phyloP scores from a whole-genome alignment of 2,329 filamentous ascomycete species.

The Colletotrichum chrysophilum region DNA sequence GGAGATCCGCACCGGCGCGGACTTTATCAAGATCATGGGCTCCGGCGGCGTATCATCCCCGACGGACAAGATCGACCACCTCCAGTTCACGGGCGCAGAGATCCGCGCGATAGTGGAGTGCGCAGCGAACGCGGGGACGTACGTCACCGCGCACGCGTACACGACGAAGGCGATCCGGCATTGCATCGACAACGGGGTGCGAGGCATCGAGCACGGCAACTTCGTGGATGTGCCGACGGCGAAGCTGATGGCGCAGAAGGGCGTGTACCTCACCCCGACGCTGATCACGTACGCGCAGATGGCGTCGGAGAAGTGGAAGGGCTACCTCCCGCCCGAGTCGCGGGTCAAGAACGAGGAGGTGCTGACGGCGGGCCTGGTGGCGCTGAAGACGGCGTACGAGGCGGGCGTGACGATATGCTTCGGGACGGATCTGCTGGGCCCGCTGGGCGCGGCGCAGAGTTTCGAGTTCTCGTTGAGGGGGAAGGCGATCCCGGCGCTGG shows the following conservation, averaged over 20 bases:
- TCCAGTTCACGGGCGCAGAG: constrained; percentile 63
- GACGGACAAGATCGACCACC: constrained; percentile 56
- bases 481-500: constrained; percentile 24
- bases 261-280: constrained; percentile 58
- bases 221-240: constrained; percentile 49
- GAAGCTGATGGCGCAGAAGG: constrained; percentile 52
- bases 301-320: constrained; percentile 45
- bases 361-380: constrained; percentile 48
- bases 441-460: constrained; percentile 33
- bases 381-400: constrained; percentile 52
- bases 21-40: constrained; percentile 69
- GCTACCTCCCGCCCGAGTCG: constrained; percentile 49
- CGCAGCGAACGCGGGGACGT: constrained; percentile 53
- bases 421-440: constrained; percentile 46
- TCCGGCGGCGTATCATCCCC: constrained; percentile 62
- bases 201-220: constrained; percentile 56
- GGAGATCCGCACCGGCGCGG: constrained; percentile 59
- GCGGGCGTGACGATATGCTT: constrained; percentile 62
- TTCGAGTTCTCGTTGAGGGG: constrained; percentile 35
- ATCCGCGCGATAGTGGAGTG: constrained; percentile 58
- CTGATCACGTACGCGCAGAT: constrained; percentile 57
- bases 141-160: constrained; percentile 64
- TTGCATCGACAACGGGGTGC: constrained; percentile 59
- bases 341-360: constrained; percentile 56
- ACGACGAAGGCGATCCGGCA: constrained; percentile 59